Evolutionary conservation across 768 basidiomycete genomes (phyloP), one percentile per base, ranked within the genome.

Genomic region (Amanita molliuscula): DNA sequence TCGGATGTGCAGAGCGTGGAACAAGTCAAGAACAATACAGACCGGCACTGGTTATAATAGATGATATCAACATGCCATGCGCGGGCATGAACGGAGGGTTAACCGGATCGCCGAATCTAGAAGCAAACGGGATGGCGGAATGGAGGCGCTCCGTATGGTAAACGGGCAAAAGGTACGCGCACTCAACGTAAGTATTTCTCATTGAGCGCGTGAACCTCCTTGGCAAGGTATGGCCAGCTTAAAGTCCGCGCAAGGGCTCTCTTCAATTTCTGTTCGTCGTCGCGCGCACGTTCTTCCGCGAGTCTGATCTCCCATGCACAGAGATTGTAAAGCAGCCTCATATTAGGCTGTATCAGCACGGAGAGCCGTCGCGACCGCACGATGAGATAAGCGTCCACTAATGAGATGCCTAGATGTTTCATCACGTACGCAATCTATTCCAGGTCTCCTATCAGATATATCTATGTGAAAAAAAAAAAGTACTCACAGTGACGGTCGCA

Each of bases 301-400:
- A 96, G 75, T 63, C 83, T 81, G 57, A 90, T 82, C 66, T 97
- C 95, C 91, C 91, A 97, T 8, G 88, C 93, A 60, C 90, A 82
- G 21, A 97, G 74, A 62, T 97, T 94, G 65, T 94, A 96, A 65
- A 97, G 67, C 62, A 98, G 69, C n/a, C 91, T 79, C 79, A 97
- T 86, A 56, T 96, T 97, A 16, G 95, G 95, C 69, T 98, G 91
- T 54, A 91, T 92, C 56, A 93, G 74, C 54, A 94, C 91, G 28
- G 81, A 94, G 47, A 98, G 73, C 31, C 95, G 74, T 37, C 94
- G 77, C 49, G 89, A 91, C 50, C 95, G 82, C 33, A 94, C 92
- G 54, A 96, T 79, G 56, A 96, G 74, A 67, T 98, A 98, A 7
- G 95, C 91, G 59, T 94, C 90, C 50, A 93, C 88, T 55, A 98